Conservation (phyloP, 83 land plant species). For the Isoetes engelmannii region DNA sequence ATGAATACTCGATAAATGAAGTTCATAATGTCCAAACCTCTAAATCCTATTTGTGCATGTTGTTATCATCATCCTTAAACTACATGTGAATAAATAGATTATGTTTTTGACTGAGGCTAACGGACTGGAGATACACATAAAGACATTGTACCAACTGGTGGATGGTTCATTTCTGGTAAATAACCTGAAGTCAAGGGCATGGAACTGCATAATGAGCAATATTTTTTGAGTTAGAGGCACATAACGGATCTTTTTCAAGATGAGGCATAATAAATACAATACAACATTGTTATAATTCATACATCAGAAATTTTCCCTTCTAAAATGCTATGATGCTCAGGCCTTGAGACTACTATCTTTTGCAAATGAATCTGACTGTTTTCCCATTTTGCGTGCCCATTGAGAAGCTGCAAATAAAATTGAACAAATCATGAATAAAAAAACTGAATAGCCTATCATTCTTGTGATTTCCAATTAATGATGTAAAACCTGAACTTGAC, state of each 20-base stretch:
- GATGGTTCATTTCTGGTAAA: constrained; percentile 77
- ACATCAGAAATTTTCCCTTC: constrained; percentile 36
- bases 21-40: constrained; percentile 46
- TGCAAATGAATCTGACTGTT: not conserved
- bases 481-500: not conserved
- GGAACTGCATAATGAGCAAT: constrained; percentile 46
- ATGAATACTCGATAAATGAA: not conserved
- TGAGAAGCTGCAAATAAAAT: not conserved
- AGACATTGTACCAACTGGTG: constrained; percentile 80
- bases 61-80: constrained; percentile 72
- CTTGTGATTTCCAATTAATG: no score
- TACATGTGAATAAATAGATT: constrained; percentile 83
- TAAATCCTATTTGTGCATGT: constrained; percentile 62
- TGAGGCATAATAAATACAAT: not conserved
- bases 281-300: constrained; percentile 14
- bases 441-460: no score
- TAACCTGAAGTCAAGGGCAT: constrained; percentile 77
- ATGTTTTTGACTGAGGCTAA: constrained; percentile 77
- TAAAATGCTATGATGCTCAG: no score
- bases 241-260: not conserved
- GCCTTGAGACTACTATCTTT: no score
- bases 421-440: no score
- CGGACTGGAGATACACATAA: constrained; percentile 78
- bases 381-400: constrained; percentile 39
- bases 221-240: no score